These are phyloP conservation scores for Neophaeococcomyces mojaviensis DNA, from an alignment of 2,329 filamentous ascomycete species.

Conservation along the genomic window DNA sequence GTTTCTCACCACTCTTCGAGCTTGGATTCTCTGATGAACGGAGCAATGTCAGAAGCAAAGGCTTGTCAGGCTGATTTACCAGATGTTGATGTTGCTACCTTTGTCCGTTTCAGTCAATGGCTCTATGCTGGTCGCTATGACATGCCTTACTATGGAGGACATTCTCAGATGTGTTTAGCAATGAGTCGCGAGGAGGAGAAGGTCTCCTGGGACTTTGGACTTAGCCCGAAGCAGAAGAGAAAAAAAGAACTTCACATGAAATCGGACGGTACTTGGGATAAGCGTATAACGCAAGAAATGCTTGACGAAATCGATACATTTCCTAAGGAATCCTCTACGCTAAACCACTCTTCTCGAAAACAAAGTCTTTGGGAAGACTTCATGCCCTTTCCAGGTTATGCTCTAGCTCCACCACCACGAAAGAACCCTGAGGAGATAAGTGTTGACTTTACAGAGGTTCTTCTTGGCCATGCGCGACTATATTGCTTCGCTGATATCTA, in stretches of 20 bases:
- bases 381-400: background rate
- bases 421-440: background rate
- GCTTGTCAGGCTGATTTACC: background rate
- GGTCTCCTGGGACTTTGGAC: background rate
- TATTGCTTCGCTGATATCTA: background rate
- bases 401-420: background rate
- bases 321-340: no score
- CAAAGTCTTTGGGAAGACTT: background rate
- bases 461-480: background rate
- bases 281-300: background rate
- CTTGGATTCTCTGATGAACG: background rate
- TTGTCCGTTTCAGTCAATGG: background rate
- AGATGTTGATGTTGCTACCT: slow-evolving; percentile 2
- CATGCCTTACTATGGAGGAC: background rate
- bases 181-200: background rate
- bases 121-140: slow-evolving; percentile 2
- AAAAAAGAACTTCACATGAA: slow-evolving; percentile 29
- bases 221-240: slow-evolving; percentile 24
- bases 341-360: no score
- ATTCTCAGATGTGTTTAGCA: background rate
- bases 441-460: background rate
- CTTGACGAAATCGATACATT: background rate
- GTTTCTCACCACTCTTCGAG: background rate
- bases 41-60: background rate
- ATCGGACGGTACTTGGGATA: slow-evolving; percentile 7